These are phyloP conservation scores for Plasmodium coatneyi DNA, from an alignment of 169 alveolate species.

Conservation along the genomic window DNA sequence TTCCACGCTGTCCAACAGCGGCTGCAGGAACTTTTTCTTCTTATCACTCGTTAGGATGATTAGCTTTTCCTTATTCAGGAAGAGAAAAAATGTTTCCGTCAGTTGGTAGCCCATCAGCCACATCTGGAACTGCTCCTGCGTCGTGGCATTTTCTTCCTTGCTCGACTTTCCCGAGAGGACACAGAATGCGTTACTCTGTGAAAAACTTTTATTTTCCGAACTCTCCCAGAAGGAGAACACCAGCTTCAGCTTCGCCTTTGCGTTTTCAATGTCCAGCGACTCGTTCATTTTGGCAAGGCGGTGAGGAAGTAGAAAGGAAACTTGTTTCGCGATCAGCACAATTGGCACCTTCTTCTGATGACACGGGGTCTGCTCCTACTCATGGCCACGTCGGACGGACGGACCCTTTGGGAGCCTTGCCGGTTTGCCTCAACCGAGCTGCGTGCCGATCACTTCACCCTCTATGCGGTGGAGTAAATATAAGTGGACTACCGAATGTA, in stretches of 20 bases:
- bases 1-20: conserved; percentile 14
- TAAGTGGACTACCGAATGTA: background rate
- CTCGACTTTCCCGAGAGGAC: conserved; percentile 59
- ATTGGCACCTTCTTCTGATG: background rate
- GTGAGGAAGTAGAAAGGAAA: background rate
- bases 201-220: background rate
- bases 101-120: conserved; percentile 93
- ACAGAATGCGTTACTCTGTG: conserved; percentile 20
- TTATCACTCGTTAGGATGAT: conserved; percentile 89
- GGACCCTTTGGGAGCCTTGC: no score
- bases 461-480: background rate
- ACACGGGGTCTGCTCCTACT: background rate
- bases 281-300: background rate
- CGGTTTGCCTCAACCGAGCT: background rate
- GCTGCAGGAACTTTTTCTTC: conserved; percentile 79
- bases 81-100: conserved; percentile 90
- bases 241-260: conserved; percentile 36
- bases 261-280: conserved; percentile 37
- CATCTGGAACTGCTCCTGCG: conserved; percentile 79
- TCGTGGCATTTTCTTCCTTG: conserved; percentile 64
- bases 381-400: no score
- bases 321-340: no score
- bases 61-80: conserved; percentile 83
- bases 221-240: conserved; percentile 55
- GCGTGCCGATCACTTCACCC: background rate